Conservation (phyloP, 345 rosid genomes). For the Eucalyptus curtisii region DNA sequence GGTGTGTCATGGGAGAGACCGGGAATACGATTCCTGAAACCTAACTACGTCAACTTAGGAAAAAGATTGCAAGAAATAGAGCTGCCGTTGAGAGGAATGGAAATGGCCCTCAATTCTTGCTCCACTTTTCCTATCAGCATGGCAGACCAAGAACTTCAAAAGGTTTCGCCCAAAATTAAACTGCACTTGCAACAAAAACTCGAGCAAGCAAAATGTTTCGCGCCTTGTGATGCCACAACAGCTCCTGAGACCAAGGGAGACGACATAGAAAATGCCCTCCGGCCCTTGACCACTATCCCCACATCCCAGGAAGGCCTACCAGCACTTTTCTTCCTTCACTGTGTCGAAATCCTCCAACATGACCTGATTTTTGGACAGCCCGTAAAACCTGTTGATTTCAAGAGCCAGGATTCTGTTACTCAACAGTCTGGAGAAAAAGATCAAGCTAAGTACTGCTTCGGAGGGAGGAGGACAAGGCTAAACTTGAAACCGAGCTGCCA, state of each 20-base stretch:
- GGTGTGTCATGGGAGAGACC: conserved; percentile 50
- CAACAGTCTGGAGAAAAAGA: not conserved
- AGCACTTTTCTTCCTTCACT: conserved; percentile 36
- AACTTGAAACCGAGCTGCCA: conserved; percentile 9
- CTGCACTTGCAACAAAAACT: conserved; percentile 14
- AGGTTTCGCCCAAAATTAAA: conserved; percentile 8
- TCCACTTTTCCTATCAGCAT: conserved; percentile 31
- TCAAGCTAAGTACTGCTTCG: not conserved
- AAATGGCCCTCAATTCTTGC: conserved; percentile 33
- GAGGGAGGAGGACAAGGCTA: conserved; percentile 3
- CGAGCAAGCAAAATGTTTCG: conserved; percentile 9
- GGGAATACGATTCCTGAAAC: conserved; percentile 19
- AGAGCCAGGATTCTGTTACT: not conserved
- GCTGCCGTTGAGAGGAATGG: conserved; percentile 40
- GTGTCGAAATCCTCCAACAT: conserved; percentile 34
- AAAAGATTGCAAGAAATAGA: conserved; percentile 32
- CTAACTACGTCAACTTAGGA: not conserved
- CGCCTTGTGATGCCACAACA: conserved; percentile 8
- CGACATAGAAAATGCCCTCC: not conserved
- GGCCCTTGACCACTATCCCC: conserved; percentile 9
- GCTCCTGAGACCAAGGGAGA: conserved; percentile 13
- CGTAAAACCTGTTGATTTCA: not conserved
- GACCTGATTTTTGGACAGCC: conserved; percentile 1
- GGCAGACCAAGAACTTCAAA: conserved; percentile 17
- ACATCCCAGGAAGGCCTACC: conserved; percentile 23